Conservation (phyloP, 139 green algal species). For the Trebouxia sp. region DNA sequence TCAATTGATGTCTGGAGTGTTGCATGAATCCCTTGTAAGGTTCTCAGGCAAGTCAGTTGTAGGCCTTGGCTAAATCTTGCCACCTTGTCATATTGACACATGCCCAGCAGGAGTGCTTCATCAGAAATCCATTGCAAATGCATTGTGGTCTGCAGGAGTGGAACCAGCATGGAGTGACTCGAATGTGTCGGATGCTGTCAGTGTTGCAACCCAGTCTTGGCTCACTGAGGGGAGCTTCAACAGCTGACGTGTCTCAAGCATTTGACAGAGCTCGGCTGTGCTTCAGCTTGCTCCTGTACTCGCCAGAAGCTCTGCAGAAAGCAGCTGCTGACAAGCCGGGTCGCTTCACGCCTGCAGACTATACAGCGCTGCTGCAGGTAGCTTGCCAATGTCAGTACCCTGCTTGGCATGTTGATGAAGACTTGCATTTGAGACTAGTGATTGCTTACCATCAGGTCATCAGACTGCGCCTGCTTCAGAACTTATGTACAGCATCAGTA, state of each 20-base stretch:
- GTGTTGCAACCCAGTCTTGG: slow-evolving; percentile 56
- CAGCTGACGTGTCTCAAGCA: slow-evolving; percentile 28
- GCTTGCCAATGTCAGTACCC: not conserved
- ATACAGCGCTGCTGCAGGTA: slow-evolving; percentile 63
- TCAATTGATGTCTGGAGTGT: too few relatives aligned
- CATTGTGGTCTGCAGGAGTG: slow-evolving; percentile 41
- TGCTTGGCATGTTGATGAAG: too few relatives aligned
- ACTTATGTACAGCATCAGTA: slow-evolving; percentile 20
- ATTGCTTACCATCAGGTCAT: too few relatives aligned
- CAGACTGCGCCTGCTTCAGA: too few relatives aligned
- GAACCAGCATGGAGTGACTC: slow-evolving; percentile 60
- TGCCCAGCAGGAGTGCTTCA: not conserved
- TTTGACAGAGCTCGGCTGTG: slow-evolving; percentile 46
- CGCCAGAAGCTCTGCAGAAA: slow-evolving; percentile 53
- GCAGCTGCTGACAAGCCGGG: slow-evolving; percentile 49
- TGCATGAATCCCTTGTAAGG: too few relatives aligned
- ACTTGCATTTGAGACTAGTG: too few relatives aligned
- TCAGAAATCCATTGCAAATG: too few relatives aligned
- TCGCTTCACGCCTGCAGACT: slow-evolving; percentile 60
- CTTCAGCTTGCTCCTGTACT: slow-evolving; percentile 54
- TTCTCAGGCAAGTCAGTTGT: too few relatives aligned
- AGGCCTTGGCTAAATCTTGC: not conserved
- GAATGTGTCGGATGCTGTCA: slow-evolving; percentile 65
- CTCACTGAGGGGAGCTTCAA: slow-evolving; percentile 29
- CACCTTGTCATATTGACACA: not conserved